These are phyloP conservation scores for Lathyrus tuberosus DNA, from an alignment of 306 rosid genomes.

Conservation along the genomic window DNA sequence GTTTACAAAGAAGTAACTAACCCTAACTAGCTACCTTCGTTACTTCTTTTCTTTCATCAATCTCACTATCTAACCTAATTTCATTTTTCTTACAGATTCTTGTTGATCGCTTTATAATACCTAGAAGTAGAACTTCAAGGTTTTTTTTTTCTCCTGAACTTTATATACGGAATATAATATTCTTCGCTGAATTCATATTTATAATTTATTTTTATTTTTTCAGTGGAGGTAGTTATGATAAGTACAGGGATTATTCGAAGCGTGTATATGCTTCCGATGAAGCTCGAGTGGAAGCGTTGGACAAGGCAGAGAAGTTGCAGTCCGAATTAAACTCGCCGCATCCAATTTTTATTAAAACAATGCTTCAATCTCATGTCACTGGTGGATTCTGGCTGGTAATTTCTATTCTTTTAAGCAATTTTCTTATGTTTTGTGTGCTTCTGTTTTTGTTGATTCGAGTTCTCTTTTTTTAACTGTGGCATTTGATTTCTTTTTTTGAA, in stretches of 20 bases:
- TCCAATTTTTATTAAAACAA: slow-evolving; percentile 65
- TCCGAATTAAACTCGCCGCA: slow-evolving; percentile 47
- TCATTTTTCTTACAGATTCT: slow-evolving; percentile 42
- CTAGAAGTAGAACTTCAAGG: slow-evolving; percentile 70
- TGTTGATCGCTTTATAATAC: slow-evolving; percentile 51
- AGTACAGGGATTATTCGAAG: slow-evolving; percentile 63
- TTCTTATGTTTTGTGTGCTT: background rate
- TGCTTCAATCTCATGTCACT: slow-evolving; percentile 82
- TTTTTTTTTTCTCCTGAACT: slow-evolving; percentile 17
- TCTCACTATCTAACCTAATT: no score
- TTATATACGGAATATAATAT: background rate
- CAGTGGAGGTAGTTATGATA: slow-evolving; percentile 35
- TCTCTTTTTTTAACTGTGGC: background rate
- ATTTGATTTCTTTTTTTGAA: no score
- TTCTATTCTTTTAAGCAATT: background rate
- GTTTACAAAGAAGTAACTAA: slow-evolving; percentile 63
- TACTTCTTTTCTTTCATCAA: background rate
- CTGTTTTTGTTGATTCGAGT: no score
- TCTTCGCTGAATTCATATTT: background rate
- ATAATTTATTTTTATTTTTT: background rate
- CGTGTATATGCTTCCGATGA: slow-evolving; percentile 65
- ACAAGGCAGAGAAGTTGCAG: slow-evolving; percentile 57
- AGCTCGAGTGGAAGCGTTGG: slow-evolving; percentile 57
- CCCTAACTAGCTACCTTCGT: background rate
- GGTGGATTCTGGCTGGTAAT: slow-evolving; percentile 94